Percentiles rank a stretch among this genome's conserved stretches.
Evolutionary conservation across 352 stramenopile species (phyloP).

Genomic region (Globisporangium barbulae): DNA sequence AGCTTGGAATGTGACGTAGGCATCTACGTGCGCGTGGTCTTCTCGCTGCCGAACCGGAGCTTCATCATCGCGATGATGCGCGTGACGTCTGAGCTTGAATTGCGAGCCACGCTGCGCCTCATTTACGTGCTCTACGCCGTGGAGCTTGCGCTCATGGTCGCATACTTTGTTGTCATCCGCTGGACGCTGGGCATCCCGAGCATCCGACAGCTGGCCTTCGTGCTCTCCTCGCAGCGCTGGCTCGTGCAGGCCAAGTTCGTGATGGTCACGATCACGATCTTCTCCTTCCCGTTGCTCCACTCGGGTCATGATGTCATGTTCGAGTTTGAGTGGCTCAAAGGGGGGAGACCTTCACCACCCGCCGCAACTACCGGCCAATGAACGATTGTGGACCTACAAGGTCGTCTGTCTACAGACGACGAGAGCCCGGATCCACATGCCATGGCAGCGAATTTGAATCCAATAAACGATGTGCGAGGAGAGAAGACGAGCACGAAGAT

Average conservation of each 20-base stretch:
- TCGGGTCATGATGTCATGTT: slow-evolving; percentile 19
- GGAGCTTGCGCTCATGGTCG: slow-evolving; percentile 3
- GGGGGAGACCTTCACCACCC: neutral
- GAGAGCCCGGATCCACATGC: too few species aligned
- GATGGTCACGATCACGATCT: neutral
- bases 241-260: neutral
- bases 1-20: neutral
- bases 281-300: neutral
- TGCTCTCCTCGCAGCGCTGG: slow-evolving; percentile 1
- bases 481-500: too few species aligned
- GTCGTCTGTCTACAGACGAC: too few species aligned
- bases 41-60: slow-evolving; percentile 5
- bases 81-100: neutral
- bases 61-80: slow-evolving; percentile 3
- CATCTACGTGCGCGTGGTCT: slow-evolving; percentile 8
- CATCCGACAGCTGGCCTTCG: slow-evolving; percentile 7
- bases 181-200: neutral
- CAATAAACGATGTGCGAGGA: too few species aligned
- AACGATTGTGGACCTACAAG: too few species aligned
- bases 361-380: too few species aligned
- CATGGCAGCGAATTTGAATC: too few species aligned
- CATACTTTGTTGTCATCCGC: neutral
- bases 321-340: slow-evolving; percentile 2
- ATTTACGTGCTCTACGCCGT: slow-evolving; percentile 1
- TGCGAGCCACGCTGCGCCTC: neutral